Conservation (phyloP, 192 early-diverging fungal genomes). For the Coemansia aciculifera region DNA sequence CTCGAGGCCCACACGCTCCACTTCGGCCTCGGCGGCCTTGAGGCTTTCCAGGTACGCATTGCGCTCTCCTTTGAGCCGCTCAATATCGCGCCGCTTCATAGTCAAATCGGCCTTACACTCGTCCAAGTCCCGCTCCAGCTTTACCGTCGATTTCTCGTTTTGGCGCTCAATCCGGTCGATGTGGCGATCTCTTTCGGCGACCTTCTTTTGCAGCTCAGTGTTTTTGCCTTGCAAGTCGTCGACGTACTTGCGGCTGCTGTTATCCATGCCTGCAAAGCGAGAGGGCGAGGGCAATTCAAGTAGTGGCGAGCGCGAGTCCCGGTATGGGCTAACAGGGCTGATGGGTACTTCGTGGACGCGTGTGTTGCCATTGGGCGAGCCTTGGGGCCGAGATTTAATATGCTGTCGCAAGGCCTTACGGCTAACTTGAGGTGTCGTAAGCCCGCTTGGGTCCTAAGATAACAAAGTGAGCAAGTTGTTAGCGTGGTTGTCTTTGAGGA, state of each 20-base stretch:
- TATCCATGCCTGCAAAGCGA: constrained; percentile 19
- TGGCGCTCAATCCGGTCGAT: constrained; percentile 33
- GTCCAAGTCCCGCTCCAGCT: constrained; percentile 40
- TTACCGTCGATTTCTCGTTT: constrained; percentile 26
- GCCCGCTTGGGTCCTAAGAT: constrained; percentile 33
- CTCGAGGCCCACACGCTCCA: constrained; percentile 31
- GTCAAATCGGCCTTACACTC: constrained; percentile 45
- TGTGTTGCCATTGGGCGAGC: constrained; percentile 1
- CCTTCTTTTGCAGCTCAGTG: constrained; percentile 31
- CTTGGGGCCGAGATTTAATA: constrained; percentile 9
- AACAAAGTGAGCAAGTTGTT: not conserved
- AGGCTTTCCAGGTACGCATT: constrained; percentile 26
- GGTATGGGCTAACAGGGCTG: constrained; percentile 35
- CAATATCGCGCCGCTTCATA: constrained; percentile 50
- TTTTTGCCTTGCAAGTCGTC: constrained; percentile 30
- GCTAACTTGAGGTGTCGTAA: constrained; percentile 42
- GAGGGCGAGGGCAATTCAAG: constrained; percentile 26
- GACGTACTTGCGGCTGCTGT: constrained; percentile 13
- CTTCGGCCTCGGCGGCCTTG: constrained; percentile 30
- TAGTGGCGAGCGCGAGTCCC: constrained; percentile 18
- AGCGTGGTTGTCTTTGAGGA: not conserved
- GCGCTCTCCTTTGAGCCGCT: constrained; percentile 29
- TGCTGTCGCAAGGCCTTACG: constrained; percentile 31
- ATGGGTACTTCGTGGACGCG: constrained; percentile 19
- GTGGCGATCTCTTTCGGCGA: constrained; percentile 27